Evolutionary conservation across 2,329 filamentous ascomycete species (phyloP).

Genomic region (Curvularia hawaiiensis): DNA sequence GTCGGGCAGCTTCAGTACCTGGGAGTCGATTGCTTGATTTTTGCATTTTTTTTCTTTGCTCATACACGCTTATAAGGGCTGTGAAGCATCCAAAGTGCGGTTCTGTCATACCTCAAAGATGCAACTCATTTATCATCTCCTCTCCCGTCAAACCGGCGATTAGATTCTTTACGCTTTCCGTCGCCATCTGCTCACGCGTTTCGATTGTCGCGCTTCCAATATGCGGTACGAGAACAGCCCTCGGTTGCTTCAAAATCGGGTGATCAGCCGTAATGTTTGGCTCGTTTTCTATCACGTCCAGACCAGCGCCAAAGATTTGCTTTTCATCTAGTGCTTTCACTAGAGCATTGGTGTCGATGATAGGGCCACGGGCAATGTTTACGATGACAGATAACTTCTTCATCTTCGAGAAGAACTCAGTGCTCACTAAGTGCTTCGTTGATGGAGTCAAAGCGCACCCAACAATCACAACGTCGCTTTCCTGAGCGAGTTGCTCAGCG

Average conservation of each 20-base stretch:
- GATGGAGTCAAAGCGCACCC: conserved; percentile 34
- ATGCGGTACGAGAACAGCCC: conserved; percentile 61
- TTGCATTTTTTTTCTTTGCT: too few species aligned
- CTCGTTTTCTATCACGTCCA: conserved; percentile 64
- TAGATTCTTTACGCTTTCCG: conserved; percentile 61
- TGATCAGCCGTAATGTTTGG: conserved; percentile 54
- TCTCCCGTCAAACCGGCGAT: conserved; percentile 33
- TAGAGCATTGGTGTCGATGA: conserved; percentile 61
- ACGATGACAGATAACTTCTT: conserved; percentile 60
- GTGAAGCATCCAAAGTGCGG: background rate
- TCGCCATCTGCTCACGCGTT: conserved; percentile 63
- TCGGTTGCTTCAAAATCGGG: conserved; percentile 54
- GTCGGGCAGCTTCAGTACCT: too few species aligned
- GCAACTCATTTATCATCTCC: conserved; percentile 38
- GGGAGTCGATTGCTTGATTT: too few species aligned
- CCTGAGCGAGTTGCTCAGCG: conserved; percentile 31
- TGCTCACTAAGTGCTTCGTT: conserved; percentile 36
- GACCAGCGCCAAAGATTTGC: conserved; percentile 57
- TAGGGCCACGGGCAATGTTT: conserved; percentile 62
- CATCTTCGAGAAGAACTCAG: conserved; percentile 52
- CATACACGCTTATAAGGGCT: too few species aligned
- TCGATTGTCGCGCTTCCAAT: conserved; percentile 64
- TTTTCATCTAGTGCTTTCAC: conserved; percentile 57
- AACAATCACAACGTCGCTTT: conserved; percentile 39
- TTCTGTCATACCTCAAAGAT: conserved; percentile 18